Base-by-base conservation (phyloP, 2,329 filamentous ascomycete species). In the Cladosporium oxysporum region DNA sequence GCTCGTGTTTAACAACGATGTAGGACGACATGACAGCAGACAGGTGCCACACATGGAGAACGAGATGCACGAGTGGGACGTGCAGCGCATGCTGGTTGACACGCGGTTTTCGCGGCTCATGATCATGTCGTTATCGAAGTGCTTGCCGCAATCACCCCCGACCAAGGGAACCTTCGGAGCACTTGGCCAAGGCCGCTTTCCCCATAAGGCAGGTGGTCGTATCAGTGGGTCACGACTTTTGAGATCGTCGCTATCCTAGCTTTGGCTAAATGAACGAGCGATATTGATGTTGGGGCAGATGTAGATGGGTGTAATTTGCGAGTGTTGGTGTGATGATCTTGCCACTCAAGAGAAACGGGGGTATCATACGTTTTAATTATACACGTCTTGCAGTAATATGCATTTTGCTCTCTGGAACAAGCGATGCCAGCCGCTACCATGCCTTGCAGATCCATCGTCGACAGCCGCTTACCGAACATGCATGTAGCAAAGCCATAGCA, bases 91-190 rank as follows among this genome's bases (percentile, higher is more conserved):
- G 57, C 57, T 44, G 37, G 57, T 59, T 41, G 37, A 60, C 28
- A 49, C 5, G 41, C 37, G 14, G 41, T 60, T 41, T 50, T 41
- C 23, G 35, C 58, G 29, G 28, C 3, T 47, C 37, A 44, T 7
- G 41, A 31, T 49, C 58, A 33, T 60, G 58, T 60, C 58, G 26
- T 49, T 49, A 60, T 60, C 58, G 58, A 49, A 60, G 58, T 58
- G 53, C 55, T 37, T 35, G 31, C 55, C 55, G n/a, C 23, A 37
- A 21, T 26, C 1, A 41, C 12, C 11, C 31, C 55, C 23, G 23
- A 26, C 23, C 23, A 26, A 26, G 23, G 23, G 23, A 23, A 41
- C 21, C 55, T 58, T 47, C 31, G 31, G 31, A 33, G 31, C 8
- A 33, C 31, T 35, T 35, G 7, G 12, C 31, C 55, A 58, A 21